Evolutionary conservation across 2,329 filamentous ascomycete species (phyloP), one percentile per base, ranked within the genome.

Genomic region (Clarireedia paspali): DNA sequence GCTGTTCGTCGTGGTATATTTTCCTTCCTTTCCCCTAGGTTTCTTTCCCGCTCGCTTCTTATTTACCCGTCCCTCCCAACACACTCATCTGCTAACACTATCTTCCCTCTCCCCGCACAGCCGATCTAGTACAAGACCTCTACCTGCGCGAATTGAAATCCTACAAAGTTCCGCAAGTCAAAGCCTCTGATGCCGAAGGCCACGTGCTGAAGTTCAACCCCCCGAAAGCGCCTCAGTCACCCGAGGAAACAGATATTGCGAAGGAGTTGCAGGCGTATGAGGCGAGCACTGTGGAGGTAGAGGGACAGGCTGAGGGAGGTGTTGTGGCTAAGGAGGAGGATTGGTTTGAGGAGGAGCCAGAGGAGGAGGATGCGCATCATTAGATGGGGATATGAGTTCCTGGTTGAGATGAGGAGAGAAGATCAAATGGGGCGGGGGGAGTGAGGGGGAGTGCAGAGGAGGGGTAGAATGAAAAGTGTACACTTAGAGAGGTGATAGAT

Each of bases 91-190:
- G n/a, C 39, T 34, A 50, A 51, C n/a, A 15, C 38, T 40, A 50
- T 57, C 12, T 20, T 6, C 23, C 59, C 64, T 67, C 63, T 64
- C 53, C 47, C 38, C 34, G 27, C 27, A 24, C 71, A 97, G 94
- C 89, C 84, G 94, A 99, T 75, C 84, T 96, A 70, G 89, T 99
- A 68, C 94, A 97, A 77, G 92, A 97, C 73, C 83, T 99, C 71
- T 99, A 99, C 82, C 85, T 99, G 67, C 88, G 87, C 74, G 91
- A 97, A 77, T 85, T 99, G 72, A 94, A 92, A 78, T 83, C 84
- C 75, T 97, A 96, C 87, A 97, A 97, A 83, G 78, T 85, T 62
- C 79, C 88, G 56, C 78, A 84, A 65, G 72, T 92, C 77, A 96
- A 96, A 81, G 81, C 90, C 62, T 83, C 83, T 68, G 94, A 97